Conservation (phyloP, 2,329 filamentous ascomycete species). For the Alternaria sp. region DNA sequence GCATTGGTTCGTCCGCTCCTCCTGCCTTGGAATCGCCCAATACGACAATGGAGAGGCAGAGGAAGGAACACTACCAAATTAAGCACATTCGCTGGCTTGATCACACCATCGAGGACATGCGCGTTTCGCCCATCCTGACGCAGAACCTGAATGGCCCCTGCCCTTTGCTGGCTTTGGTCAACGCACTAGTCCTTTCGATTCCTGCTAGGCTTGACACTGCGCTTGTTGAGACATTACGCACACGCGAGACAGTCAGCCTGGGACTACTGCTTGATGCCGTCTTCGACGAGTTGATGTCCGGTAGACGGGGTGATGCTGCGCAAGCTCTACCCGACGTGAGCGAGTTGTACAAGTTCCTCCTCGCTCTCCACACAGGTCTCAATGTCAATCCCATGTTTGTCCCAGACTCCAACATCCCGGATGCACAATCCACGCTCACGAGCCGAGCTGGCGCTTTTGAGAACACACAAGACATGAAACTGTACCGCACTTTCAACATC, state of each 20-base stretch:
- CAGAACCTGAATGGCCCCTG: slow-evolving; percentile 96
- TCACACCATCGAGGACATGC: slow-evolving; percentile 63
- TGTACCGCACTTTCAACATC: slow-evolving; percentile 88
- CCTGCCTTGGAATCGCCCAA: slow-evolving; percentile 48
- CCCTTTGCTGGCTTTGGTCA: slow-evolving; percentile 89
- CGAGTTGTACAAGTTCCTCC: slow-evolving; percentile 85
- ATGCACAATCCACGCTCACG: slow-evolving; percentile 43
- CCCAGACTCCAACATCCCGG: slow-evolving; percentile 53
- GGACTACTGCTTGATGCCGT: slow-evolving; percentile 85
- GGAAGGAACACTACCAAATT: slow-evolving; percentile 85
- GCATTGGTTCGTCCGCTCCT: slow-evolving; percentile 17
- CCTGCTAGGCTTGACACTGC: slow-evolving; percentile 70
- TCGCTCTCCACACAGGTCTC: slow-evolving; percentile 93
- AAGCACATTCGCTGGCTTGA: slow-evolving; percentile 91
- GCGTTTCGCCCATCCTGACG: slow-evolving; percentile 84
- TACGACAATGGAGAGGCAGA: slow-evolving; percentile 52
- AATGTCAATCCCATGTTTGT: slow-evolving; percentile 95
- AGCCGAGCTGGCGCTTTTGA: slow-evolving; percentile 76
- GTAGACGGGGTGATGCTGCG: slow-evolving; percentile 68
- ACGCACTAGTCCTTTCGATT: slow-evolving; percentile 85
- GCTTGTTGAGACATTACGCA: slow-evolving; percentile 76
- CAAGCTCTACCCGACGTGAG: slow-evolving; percentile 80
- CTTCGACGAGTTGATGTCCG: slow-evolving; percentile 90
- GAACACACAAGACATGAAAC: slow-evolving; percentile 82
- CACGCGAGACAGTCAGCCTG: slow-evolving; percentile 86